These are phyloP conservation scores for Alnus glutinosa DNA, from an alignment of 306 rosid species.

Conservation along the genomic window DNA sequence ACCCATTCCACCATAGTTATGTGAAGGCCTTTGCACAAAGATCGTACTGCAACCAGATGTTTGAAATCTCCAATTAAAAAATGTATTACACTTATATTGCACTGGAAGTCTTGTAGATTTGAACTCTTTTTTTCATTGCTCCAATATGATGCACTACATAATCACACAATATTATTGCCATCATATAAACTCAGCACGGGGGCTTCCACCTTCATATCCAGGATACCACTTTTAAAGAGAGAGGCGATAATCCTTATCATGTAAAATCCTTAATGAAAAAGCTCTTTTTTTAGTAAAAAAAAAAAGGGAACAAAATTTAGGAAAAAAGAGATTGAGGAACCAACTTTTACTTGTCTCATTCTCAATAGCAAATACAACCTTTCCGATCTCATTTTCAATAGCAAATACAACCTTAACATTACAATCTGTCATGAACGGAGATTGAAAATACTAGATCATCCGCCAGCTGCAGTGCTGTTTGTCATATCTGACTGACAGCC, in stretches of 20 bases:
- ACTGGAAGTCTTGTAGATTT: too few relatives aligned
- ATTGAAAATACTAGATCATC: neutral
- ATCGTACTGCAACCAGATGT: too few relatives aligned
- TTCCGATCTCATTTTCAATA: neutral
- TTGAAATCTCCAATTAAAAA: too few relatives aligned
- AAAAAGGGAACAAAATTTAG: neutral
- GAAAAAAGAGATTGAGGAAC: neutral
- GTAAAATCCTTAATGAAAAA: neutral
- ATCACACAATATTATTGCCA: too few relatives aligned
- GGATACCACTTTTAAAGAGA: neutral
- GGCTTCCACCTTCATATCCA: neutral
- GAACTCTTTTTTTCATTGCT: neutral
- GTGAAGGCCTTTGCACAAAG: neutral
- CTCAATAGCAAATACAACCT: neutral
- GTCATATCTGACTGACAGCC: neutral
- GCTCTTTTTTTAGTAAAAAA: neutral
- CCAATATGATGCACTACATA: neutral
- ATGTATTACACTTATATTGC: too few relatives aligned
- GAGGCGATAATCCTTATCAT: neutral
- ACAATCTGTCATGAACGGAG: neutral
- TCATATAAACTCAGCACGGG: neutral
- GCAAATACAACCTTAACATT: neutral
- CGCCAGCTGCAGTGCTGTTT: neutral
- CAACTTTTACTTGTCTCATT: neutral
- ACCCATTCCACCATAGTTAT: neutral